phyloP scores from a whole-genome alignment of 352 stramenopile species.

The Peronosclerospora sorghi region DNA sequence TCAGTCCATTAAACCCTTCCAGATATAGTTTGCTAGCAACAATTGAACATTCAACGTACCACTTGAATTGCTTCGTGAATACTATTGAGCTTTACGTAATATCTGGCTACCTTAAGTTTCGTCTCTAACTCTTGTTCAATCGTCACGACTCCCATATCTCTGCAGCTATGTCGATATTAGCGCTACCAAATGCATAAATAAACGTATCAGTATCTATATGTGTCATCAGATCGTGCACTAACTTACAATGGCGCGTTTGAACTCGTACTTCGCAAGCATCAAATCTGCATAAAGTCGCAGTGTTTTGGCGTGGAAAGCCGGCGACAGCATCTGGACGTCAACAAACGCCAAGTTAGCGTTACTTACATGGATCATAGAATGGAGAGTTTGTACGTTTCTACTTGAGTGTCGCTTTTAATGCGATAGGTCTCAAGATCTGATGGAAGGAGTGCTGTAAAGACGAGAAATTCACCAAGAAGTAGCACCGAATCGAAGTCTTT shows the following conservation, averaged over 20 bases:
- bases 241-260: conserved; percentile 62
- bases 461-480: no score
- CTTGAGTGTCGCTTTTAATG: conserved; percentile 1
- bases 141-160: conserved; percentile 12
- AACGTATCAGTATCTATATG: conserved; percentile 1
- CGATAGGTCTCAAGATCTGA: conserved; percentile 2
- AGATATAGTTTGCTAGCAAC: not conserved
- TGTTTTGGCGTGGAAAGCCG: conserved; percentile 47
- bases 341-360: conserved; percentile 8
- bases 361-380: not conserved
- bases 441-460: conserved; percentile 28
- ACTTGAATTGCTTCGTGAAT: conserved; percentile 50
- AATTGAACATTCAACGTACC: conserved; percentile 19
- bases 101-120: conserved; percentile 56
- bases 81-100: conserved; percentile 46
- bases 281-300: conserved; percentile 55
- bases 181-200: conserved; percentile 3
- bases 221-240: not conserved
- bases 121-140: conserved; percentile 18
- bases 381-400: not conserved
- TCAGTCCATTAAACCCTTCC: not conserved
- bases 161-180: conserved; percentile 23
- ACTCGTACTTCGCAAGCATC: conserved; percentile 49
- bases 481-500: no score
- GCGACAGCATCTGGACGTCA: conserved; percentile 2